phyloP scores from a whole-genome alignment of 306 rosid species.

The Cyamopsis tetragonoloba region DNA sequence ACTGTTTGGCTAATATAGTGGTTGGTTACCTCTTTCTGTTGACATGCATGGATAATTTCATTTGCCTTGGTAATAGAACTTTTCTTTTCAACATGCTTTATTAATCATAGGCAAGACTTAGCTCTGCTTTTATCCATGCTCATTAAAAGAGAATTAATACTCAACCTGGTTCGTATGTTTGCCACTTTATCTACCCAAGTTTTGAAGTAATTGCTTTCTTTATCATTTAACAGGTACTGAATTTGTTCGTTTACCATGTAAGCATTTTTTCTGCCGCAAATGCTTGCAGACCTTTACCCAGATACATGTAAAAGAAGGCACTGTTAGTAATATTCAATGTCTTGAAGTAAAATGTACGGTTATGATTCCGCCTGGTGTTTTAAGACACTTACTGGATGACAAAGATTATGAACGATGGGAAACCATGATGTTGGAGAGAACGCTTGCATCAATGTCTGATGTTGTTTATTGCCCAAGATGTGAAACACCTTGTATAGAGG shows the following conservation, averaged over 20 bases:
- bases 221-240: constrained; percentile 47
- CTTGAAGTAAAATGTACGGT: constrained; percentile 63
- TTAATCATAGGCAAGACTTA: neutral
- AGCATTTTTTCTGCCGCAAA: constrained; percentile 78
- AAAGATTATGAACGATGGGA: constrained; percentile 86
- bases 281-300: constrained; percentile 77
- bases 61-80: constrained; percentile 2
- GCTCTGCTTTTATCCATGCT: neutral
- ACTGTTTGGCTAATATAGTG: neutral
- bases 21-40: neutral
- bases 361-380: constrained; percentile 68
- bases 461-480: constrained; percentile 81
- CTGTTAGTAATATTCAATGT: constrained; percentile 63
- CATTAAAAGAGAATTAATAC: neutral
- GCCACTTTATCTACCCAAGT: constrained; percentile 1
- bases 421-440: constrained; percentile 58
- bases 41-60: constrained; percentile 18
- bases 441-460: constrained; percentile 84
- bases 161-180: constrained; percentile 21
- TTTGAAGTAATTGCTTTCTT: constrained; percentile 5
- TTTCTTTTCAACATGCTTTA: neutral
- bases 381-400: constrained; percentile 61
- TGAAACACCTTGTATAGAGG: constrained; percentile 85
- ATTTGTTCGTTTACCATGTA: constrained; percentile 65
- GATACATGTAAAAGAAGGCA: constrained; percentile 86